Evolutionary conservation across 208 protist genomes (phyloP).

Genomic region (Trypanosoma scelopori): DNA sequence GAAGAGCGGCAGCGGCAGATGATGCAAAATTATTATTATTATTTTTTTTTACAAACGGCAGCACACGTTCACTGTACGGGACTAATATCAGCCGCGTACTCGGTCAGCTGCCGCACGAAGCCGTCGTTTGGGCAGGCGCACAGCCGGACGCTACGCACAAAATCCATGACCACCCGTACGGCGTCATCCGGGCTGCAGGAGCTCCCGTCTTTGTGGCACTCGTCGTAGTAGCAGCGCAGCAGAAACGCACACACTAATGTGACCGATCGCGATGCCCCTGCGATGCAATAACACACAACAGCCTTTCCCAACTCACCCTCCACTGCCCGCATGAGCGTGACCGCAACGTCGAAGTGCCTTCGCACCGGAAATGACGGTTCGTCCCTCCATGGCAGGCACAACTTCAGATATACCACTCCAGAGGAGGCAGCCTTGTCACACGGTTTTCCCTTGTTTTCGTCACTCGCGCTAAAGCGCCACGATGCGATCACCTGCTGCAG

Average conservation of each 20-base stretch:
- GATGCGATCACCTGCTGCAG: slow-evolving; percentile 2
- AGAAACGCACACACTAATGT: slow-evolving; percentile 65
- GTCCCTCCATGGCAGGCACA: slow-evolving; percentile 28
- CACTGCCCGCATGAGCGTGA: slow-evolving; percentile 20
- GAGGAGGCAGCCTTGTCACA: background rate
- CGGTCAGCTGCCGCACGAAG: slow-evolving; percentile 27
- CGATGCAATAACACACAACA: slow-evolving; percentile 71
- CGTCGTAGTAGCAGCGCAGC: slow-evolving; percentile 40
- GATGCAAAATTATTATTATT: no score
- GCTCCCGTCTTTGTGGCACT: slow-evolving; percentile 8
- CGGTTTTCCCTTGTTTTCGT: background rate
- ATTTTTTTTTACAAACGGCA: background rate
- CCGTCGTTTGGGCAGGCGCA: slow-evolving; percentile 36
- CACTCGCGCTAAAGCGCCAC: background rate
- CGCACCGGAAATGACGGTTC: slow-evolving; percentile 15
- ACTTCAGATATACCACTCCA: slow-evolving; percentile 10
- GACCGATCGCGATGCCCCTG: slow-evolving; percentile 67
- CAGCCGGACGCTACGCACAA: slow-evolving; percentile 31
- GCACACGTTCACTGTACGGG: background rate
- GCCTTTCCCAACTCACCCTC: slow-evolving; percentile 14
- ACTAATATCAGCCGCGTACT: slow-evolving; percentile 19
- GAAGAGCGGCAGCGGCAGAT: no score
- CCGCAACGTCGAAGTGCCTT: slow-evolving; percentile 13
- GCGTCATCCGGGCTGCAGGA: background rate
- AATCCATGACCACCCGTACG: slow-evolving; percentile 26